phyloP scores from a whole-genome alignment of 192 early-diverging fungal species.

The Gryganskiella cystojenkinii region DNA sequence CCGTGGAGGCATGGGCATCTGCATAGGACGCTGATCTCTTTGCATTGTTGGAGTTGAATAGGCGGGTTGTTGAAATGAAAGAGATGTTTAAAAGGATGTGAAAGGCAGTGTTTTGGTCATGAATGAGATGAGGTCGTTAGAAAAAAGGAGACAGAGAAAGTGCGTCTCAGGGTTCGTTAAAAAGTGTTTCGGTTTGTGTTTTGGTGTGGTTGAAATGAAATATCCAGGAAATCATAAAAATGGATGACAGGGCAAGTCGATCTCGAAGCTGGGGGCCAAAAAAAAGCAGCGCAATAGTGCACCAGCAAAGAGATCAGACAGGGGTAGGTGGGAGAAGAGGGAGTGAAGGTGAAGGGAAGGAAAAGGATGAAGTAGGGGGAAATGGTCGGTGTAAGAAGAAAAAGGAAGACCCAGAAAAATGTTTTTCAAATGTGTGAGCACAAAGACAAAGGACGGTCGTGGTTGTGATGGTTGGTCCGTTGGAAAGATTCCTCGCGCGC shows the following conservation, averaged over 20 bases:
- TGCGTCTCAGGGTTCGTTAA: background rate
- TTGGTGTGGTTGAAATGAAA: too few relatives aligned
- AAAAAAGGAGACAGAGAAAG: background rate
- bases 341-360: background rate
- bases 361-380: background rate
- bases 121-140: too few relatives aligned
- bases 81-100: background rate
- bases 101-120: too few relatives aligned
- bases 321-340: background rate
- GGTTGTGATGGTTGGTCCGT: too few relatives aligned
- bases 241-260: constrained; percentile 43
- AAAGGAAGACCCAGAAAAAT: constrained; percentile 3
- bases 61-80: constrained; percentile 9
- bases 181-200: too few relatives aligned
- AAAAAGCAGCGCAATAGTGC: background rate
- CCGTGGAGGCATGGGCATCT: constrained; percentile 16
- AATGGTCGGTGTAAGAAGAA: background rate
- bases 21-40: constrained; percentile 32
- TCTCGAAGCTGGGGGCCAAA: constrained; percentile 15
- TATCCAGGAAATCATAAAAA: constrained; percentile 13
- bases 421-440: too few relatives aligned
- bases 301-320: constrained; percentile 5
- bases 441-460: too few relatives aligned
- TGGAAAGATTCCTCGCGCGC: too few relatives aligned
- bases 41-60: background rate